Base-by-base conservation (phyloP, 345 rosid genomes). In the Brassica nigra region DNA sequence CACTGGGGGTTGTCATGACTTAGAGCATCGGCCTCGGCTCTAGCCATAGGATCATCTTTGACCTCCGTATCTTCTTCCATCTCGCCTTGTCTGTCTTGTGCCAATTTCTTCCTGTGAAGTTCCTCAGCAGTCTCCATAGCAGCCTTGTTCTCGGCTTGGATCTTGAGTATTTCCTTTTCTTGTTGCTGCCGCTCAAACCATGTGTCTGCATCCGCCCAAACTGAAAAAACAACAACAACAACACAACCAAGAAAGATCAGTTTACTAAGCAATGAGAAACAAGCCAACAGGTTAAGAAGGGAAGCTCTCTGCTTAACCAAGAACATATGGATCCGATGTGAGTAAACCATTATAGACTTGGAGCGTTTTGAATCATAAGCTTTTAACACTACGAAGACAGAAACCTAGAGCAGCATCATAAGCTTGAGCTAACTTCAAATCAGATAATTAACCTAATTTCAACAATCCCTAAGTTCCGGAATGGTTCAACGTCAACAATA, bases 161-260 rank as follows among this genome's bases (percentile, higher is more conserved):
- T 76, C 23, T 86, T 87, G 64, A 84, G 83, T 90, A 93, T 89
- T 66, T 95, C 99, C 86, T 93, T 91, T 63, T 93, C 94, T 82
- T 95, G 97, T 72, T 87, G 95, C 84, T 93, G 98, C 80, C 98
- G 69, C 81, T 95, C 98, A 44, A 93, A 93, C 99, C 99, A 95
- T 9, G 99, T 95, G 67, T 95, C 99, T 49, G 98, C 99, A 74
- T 93, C 99, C 59, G 96, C 98, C 98, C 99, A 95, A 64, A 93
- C 99, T 95, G 94, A 47, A 33, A n/a, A 20, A 23, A 4, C 29
- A 73, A 73, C 23, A 16, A 14, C 6, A 39, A 33, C 49, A 55
- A 23, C 54, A 18, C 8, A 28, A 57, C 49, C 67, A 63, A n/a
- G 6, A 70, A 23, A 36, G 16, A 8, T 27, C 0, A 18, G 30